A percentile compares a stretch with the other conserved stretches of the same genome.
Evolutionary conservation across 2,329 filamentous ascomycete species (phyloP).

Genomic region (Penicillium sp.): DNA sequence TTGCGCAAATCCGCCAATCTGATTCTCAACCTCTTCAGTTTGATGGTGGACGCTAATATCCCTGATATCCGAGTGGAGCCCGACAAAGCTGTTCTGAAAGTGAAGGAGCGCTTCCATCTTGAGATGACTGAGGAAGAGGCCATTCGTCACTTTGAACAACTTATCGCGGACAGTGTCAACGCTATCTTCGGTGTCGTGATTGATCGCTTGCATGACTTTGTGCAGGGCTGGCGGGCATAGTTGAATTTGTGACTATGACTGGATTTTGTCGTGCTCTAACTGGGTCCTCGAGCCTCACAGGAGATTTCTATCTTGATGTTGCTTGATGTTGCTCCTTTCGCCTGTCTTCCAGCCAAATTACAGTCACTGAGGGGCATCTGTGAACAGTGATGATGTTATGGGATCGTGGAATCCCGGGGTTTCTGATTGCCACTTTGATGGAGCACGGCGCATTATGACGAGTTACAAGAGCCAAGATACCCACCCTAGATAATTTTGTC

Average conservation of each 20-base stretch:
- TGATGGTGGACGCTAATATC: constrained; percentile 98
- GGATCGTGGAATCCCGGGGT: no score
- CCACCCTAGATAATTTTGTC: constrained; percentile 3
- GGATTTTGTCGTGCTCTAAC: background rate
- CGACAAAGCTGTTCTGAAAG: constrained; percentile 90
- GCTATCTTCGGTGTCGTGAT: constrained; percentile 91
- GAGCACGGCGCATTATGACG: constrained; percentile 2
- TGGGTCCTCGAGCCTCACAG: background rate
- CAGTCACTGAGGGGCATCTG: background rate
- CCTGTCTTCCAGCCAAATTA: background rate
- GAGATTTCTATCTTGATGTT: background rate
- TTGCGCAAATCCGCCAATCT: constrained; percentile 84
- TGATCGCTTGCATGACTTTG: constrained; percentile 88
- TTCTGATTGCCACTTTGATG: background rate
- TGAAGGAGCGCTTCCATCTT: constrained; percentile 88
- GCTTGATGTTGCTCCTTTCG: background rate
- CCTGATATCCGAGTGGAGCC: constrained; percentile 90
- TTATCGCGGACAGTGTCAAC: constrained; percentile 87
- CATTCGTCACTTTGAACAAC: constrained; percentile 76
- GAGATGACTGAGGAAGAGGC: constrained; percentile 91
- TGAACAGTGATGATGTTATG: background rate
- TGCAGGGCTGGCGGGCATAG: constrained; percentile 81
- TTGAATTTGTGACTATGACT: background rate
- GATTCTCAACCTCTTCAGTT: constrained; percentile 88
- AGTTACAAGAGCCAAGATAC: constrained; percentile 16